These are phyloP conservation scores for Suillus paluster DNA, from an alignment of 768 basidiomycete species.

Conservation along the genomic window DNA sequence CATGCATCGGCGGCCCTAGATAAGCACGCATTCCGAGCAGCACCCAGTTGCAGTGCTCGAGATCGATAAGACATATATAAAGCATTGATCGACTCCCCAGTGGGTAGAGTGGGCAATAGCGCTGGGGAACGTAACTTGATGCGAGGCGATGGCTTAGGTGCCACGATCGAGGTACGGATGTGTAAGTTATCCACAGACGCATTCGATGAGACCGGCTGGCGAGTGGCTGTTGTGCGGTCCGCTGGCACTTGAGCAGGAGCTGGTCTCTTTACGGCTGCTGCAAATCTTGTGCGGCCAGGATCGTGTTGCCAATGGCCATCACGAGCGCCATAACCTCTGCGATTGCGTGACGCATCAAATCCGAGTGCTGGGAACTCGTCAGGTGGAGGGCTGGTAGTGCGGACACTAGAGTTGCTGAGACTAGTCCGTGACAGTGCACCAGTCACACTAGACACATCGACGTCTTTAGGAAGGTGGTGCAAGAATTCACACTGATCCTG, in stretches of 20 bases:
- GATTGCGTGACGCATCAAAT: conserved; percentile 47
- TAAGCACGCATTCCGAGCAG: conserved; percentile 91
- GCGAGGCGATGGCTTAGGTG: conserved; percentile 82
- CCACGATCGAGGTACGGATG: conserved; percentile 70
- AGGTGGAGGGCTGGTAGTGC: conserved; percentile 32
- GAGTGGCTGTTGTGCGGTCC: conserved; percentile 48
- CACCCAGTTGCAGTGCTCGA: conserved; percentile 89
- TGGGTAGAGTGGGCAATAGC: conserved; percentile 86
- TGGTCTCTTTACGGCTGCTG: conserved; percentile 84
- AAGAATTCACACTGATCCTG: conserved; percentile 96
- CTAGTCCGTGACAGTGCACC: conserved; percentile 70
- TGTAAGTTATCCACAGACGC: conserved; percentile 63
- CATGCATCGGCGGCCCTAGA: conserved; percentile 96
- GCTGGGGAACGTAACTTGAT: conserved; percentile 82
- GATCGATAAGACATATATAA: conserved; percentile 91
- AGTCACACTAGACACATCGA: conserved; percentile 74
- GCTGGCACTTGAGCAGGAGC: conserved; percentile 35
- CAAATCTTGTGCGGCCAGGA: conserved; percentile 87
- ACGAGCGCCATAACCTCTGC: conserved; percentile 46
- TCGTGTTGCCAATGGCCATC: conserved; percentile 60
- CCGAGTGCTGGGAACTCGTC: conserved; percentile 78
- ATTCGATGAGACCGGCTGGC: conserved; percentile 57
- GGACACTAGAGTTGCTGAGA: conserved; percentile 48
- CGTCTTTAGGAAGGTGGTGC: conserved; percentile 87
- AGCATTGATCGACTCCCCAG: conserved; percentile 77